Conservation (phyloP, 2,329 filamentous ascomycete genomes). For the Fusarium odoratissimum region DNA sequence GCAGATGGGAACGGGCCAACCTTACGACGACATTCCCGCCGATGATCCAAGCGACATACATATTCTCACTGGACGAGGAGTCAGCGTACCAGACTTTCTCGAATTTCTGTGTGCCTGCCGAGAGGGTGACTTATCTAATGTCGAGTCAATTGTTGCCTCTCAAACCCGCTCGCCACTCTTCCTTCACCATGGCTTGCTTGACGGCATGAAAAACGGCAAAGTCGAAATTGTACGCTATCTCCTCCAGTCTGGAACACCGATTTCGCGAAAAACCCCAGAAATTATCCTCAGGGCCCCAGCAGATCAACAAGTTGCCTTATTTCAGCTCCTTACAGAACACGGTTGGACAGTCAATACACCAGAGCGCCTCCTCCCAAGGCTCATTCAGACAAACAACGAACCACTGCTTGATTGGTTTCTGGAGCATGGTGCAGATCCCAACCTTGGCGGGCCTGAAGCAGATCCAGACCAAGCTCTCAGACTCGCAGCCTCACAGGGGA, state of each 20-base stretch:
- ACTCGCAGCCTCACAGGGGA: constrained; percentile 22
- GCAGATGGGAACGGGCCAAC: neutral
- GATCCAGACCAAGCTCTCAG: constrained; percentile 22
- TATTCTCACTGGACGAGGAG: neutral
- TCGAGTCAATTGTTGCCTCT: neutral
- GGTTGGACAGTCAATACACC: constrained; percentile 32
- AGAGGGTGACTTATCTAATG: neutral
- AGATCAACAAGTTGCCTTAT: constrained; percentile 4
- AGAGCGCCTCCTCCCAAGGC: constrained; percentile 6
- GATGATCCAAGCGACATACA: neutral
- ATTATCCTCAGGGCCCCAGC: constrained; percentile 14
- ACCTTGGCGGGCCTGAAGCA: constrained; percentile 24
- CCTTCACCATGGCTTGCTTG: neutral
- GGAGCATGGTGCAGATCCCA: constrained; percentile 30
- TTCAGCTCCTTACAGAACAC: constrained; percentile 17
- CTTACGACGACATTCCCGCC: neutral
- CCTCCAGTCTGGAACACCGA: constrained; percentile 21
- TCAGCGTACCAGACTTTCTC: neutral
- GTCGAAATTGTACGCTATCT: constrained; percentile 15
- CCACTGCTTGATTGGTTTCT: constrained; percentile 36
- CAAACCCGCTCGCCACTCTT: neutral
- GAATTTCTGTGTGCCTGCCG: constrained; percentile 22
- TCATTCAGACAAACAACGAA: constrained; percentile 9
- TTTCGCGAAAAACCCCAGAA: constrained; percentile 11
- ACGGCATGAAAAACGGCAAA: constrained; percentile 17